Percentiles rank a stretch among this genome's conserved stretches.
Evolutionary conservation across 331 rosid genomes (phyloP).

Genomic region (Ulmus americana): DNA sequence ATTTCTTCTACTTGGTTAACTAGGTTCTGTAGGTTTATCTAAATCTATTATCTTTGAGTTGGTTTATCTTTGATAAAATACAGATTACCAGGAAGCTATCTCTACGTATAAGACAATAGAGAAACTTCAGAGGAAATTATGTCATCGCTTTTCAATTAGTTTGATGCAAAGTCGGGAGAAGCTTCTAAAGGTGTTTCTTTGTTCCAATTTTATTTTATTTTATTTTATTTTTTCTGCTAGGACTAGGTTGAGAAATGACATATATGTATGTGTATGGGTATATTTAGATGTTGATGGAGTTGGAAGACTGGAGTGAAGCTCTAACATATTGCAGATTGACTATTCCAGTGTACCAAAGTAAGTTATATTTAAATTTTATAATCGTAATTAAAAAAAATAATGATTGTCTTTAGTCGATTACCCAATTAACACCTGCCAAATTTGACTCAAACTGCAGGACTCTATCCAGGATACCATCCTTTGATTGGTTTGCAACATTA

Average conservation of each 20-base stretch:
- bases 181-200: conserved; percentile 54
- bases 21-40: not conserved
- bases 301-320: conserved; percentile 76
- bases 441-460: conserved; percentile 44
- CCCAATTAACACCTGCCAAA: conserved; percentile 15
- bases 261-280: not conserved
- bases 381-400: not conserved
- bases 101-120: conserved; percentile 43
- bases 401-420: not conserved
- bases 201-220: not conserved
- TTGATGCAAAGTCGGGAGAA: conserved; percentile 78
- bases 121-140: conserved; percentile 56
- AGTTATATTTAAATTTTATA: conserved; percentile 17
- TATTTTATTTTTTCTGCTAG: not conserved
- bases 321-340: conserved; percentile 75
- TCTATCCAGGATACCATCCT: conserved; percentile 74
- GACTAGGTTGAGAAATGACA: not conserved
- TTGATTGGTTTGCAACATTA: conserved; percentile 83
- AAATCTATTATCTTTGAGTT: conserved; percentile 12
- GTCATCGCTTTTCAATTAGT: conserved; percentile 57
- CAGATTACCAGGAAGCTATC: conserved; percentile 56
- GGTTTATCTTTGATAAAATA: conserved; percentile 47
- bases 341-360: conserved; percentile 79
- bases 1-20: not conserved
- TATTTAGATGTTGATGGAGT: conserved; percentile 72